phyloP scores from a whole-genome alignment of 495 filamentous ascomycete genomes.

The Rhypophila decipiens region DNA sequence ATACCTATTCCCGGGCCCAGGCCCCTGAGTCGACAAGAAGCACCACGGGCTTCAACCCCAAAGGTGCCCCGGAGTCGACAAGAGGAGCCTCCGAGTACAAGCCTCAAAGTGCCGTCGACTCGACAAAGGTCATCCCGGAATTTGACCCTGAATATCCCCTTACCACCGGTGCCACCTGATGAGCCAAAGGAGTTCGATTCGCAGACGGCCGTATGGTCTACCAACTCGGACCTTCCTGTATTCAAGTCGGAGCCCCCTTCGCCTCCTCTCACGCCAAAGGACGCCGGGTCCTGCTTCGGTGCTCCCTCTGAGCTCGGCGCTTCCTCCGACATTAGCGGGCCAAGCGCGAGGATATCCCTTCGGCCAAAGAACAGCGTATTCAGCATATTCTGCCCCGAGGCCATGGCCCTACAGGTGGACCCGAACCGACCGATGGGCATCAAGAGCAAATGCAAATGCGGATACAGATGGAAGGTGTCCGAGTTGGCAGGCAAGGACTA shows the following conservation, averaged over 20 bases:
- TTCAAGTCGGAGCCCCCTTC: slow-evolving; percentile 32
- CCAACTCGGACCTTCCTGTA: slow-evolving; percentile 9
- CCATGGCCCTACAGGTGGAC: slow-evolving; percentile 31
- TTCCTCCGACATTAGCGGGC: slow-evolving; percentile 4
- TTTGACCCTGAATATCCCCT: too few relatives aligned
- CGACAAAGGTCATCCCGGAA: too few relatives aligned
- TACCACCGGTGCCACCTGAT: not conserved
- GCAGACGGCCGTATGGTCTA: slow-evolving; percentile 10
- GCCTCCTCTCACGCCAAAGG: slow-evolving; percentile 31
- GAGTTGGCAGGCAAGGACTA: slow-evolving; percentile 8
- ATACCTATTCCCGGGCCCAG: slow-evolving; percentile 19
- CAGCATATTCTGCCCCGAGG: slow-evolving; percentile 32
- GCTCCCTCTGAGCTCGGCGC: slow-evolving; percentile 7
- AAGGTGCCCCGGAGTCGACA: too few relatives aligned
- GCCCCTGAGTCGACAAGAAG: slow-evolving; percentile 7
- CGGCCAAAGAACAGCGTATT: slow-evolving; percentile 34
- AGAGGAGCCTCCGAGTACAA: too few relatives aligned
- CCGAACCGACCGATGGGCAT: slow-evolving; percentile 11
- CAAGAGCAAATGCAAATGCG: slow-evolving; percentile 24
- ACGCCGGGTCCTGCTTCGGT: slow-evolving; percentile 16
- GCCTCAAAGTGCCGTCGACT: too few relatives aligned
- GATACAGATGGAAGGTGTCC: slow-evolving; percentile 26
- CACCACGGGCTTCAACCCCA: not conserved
- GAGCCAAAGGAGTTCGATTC: slow-evolving; percentile 8
- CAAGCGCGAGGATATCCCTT: slow-evolving; percentile 1